Base-by-base conservation (phyloP, 495 filamentous ascomycete genomes). In the Aspergillus nidulans region DNA sequence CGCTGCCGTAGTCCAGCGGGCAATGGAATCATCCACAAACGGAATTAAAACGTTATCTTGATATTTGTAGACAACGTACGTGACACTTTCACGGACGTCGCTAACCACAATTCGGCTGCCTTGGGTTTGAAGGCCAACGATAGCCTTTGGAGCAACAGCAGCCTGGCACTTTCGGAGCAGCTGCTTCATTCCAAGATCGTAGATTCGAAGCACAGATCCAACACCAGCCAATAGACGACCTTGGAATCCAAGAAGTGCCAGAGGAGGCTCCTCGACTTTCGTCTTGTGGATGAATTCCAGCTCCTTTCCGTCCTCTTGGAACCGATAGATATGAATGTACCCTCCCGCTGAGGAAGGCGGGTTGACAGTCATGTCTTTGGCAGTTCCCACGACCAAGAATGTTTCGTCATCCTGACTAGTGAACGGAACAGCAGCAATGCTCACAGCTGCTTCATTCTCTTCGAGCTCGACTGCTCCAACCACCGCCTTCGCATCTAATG, bases 261-360 rank as follows among this genome's bases (percentile, higher is more conserved):
- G 84, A 1, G 95, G 91, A 1, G 92, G 91, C 49, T 90, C 83
- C 53, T 95, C 89, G 13, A 95, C 79, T 61, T 87, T 88, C 6
- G 95, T 97, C 70, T 97, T 97, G 73, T 97, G 95, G 55, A 95
- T 92, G 56, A 97, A 92, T 62, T 96, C 91, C 21, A 99, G 79
- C 52, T 87, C 83, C 56, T 81, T 83, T 42, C 95, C 95, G 59
- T 92, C 84, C 26, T 92, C 86, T 23, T 88, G 81, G 75, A 97
- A 92, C 32, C 91, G 85, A 70, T 96, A 99, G 44, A 97, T 87
- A 60, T 96, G 90, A 26, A 99, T 89, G 62, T 85, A 96, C 4
- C 91, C 92, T 47, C 85, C 83, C 16, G 77, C 84, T 53, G 81
- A 88, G 1, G 84, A 85, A 32, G 87, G 84, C 5, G 91, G 91